Base-by-base conservation (phyloP, 306 rosid species). In the Astragalus glycyphyllos region DNA sequence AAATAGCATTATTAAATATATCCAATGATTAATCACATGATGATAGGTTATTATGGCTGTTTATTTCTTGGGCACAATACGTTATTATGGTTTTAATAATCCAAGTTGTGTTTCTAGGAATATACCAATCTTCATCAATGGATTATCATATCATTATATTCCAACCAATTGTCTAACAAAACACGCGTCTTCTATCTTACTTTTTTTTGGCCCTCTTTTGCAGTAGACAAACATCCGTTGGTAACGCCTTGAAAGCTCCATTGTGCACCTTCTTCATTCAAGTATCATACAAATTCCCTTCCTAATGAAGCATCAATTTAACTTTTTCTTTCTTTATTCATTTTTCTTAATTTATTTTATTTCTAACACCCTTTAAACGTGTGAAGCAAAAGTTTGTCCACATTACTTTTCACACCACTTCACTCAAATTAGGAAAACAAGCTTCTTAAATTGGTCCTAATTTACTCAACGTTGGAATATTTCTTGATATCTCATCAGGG, bases 341-440 rank as follows among this genome's bases (percentile, higher is more conserved):
- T 35, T 6, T 7, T 35, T 35, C 4, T 20, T 2, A 20, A 20
- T 0, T 5, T 34, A 6, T 35, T 35, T 35, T 37, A 26, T 26
- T 26, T 26, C 31, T 26, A 26, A 26, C 1, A 26, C 1, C 31
- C 31, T 26, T 26, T 26, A 53, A 66, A 47, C 45, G 73, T 58
- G 8, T n/a, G 17, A 59, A 26, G 5, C 40, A 51, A 45, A 45
- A 59, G 50, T 12, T 45, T 45, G 63, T 71, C 11, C 31, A 11
- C 16, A 59, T 59, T 59, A 45, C 54, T 60, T 65, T 65, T 77
- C 68, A 61, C 15, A 71, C 64, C 41, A 23, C 63, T 67, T 6
- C 60, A 61, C 60, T n/a, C 72, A 65, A 76, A 34, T 16, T 68
- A 47, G 64, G 59, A 37, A 38, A 68, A 70, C 54, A 65, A 54